phyloP scores from a whole-genome alignment of 805 yeast species.

The Ogataea ramenticola region DNA sequence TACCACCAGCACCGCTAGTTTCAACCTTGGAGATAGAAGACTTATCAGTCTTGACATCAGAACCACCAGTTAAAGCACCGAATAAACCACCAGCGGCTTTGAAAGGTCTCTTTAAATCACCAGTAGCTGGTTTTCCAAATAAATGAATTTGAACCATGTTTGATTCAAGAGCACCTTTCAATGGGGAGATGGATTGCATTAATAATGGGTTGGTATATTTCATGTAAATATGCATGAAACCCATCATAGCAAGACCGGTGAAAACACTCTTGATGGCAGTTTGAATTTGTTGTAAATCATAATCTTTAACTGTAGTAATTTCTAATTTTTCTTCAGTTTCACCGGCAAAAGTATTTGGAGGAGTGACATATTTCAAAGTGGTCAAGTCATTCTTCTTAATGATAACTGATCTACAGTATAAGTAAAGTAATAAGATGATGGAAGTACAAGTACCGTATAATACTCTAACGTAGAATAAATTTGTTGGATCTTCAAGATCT shows the following conservation, averaged over 20 bases:
- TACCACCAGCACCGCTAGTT: constrained; percentile 78
- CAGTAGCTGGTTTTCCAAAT: constrained; percentile 73
- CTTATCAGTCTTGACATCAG: constrained; percentile 73
- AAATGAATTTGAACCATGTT: constrained; percentile 89
- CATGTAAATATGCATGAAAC: constrained; percentile 96
- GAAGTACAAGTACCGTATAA: constrained; percentile 63
- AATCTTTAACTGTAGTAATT: constrained; percentile 90
- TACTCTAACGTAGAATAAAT: constrained; percentile 66
- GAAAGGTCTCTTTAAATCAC: constrained; percentile 96
- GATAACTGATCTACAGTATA: constrained; percentile 55
- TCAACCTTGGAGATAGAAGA: constrained; percentile 81
- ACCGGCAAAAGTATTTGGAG: constrained; percentile 75
- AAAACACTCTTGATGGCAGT: constrained; percentile 72
- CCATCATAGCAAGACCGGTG: constrained; percentile 94
- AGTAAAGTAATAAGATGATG: constrained; percentile 58
- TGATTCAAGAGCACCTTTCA: constrained; percentile 84
- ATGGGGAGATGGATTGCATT: constrained; percentile 87
- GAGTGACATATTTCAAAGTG: constrained; percentile 83
- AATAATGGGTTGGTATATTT: constrained; percentile 95
- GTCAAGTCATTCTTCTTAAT: constrained; percentile 79
- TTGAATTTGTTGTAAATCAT: constrained; percentile 85
- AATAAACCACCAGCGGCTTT: constrained; percentile 71
- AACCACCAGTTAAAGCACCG: constrained; percentile 38
- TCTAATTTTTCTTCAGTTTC: constrained; percentile 66
- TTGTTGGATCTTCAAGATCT: constrained; percentile 79